Base-by-base conservation (phyloP, 2,329 filamentous ascomycete species). In the Fusarium brevicatenulatum region DNA sequence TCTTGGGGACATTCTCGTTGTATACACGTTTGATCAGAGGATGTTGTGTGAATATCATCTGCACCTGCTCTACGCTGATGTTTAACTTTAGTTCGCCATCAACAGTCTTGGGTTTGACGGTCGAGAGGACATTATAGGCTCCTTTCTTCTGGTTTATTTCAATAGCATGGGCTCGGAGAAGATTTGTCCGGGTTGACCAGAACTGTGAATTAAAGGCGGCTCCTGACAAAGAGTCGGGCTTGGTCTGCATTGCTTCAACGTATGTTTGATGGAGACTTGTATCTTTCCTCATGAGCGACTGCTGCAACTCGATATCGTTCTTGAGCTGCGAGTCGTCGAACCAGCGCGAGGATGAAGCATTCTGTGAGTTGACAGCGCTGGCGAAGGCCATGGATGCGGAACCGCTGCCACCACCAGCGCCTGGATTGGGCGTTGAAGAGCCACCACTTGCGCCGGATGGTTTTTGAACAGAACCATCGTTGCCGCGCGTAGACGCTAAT, bases 21-120 rank as follows among this genome's bases (percentile, higher is more conserved):
- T 98, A 98, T 11, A 97, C 93, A 25, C 91, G 90, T 80, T 94
- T 93, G 66, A 99, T 92, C 2, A 99, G 86, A 4, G 96, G 95
- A 81, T 99, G 95, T 81, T 98, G 96, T 68, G 89, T 91, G 82
- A 99, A 95, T 59, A 99, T 96, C 79, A 97, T 90, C 78, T 95
- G 92, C 57, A 98, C 94, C 82, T 98, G 95, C 82, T 98, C 95
- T 68, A 94, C 92, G 74, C 91, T 96, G 71, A 99, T 92, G 78
- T 93, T 95, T 76, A 98, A 86, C 81, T 92, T 94, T 10, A 92
- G 90, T 60, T 91, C 90, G 34, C 82, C 82, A 42, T 83, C 81
- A 23, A 82, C 80, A 5, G 81, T 82, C 10, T 80, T 78, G 11
- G 93, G 92, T 80, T 97, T 97, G 76, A 98, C 91, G 23, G 93